Conservation (phyloP, 345 rosid species). For the Dipteronia sinensis region DNA sequence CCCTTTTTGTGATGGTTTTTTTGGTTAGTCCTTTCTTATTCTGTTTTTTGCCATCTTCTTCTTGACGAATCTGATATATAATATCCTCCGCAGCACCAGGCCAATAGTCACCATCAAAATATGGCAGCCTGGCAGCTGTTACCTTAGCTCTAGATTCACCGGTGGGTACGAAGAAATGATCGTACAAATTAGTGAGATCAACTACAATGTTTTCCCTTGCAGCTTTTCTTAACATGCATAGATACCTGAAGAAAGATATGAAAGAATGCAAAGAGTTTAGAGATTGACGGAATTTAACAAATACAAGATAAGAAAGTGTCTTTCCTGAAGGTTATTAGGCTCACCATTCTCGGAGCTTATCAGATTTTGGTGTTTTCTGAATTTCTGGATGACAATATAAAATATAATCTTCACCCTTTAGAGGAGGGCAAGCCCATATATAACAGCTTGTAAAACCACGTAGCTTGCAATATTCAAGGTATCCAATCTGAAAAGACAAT, state of each 20-base stretch:
- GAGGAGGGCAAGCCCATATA: constrained; percentile 99
- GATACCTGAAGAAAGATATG: constrained; percentile 61
- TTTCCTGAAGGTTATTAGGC: constrained; percentile 29
- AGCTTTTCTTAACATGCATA: constrained; percentile 89
- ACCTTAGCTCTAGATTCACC: constrained; percentile 95
- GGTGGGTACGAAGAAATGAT: constrained; percentile 80
- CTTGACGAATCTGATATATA: constrained; percentile 84
- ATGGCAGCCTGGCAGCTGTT: constrained; percentile 97
- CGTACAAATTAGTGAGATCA: constrained; percentile 81
- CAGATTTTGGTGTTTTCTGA: constrained; percentile 99
- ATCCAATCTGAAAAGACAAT: constrained; percentile 75
- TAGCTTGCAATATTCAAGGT: constrained; percentile 95
- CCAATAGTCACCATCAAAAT: constrained; percentile 99
- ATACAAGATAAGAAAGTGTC: neutral
- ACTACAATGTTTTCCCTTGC: constrained; percentile 79
- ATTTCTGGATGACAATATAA: constrained; percentile 99
- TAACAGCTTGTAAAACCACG: constrained; percentile 99
- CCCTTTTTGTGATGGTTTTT: constrained; percentile 92
- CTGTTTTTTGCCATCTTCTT: constrained; percentile 91
- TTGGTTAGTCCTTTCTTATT: constrained; percentile 82
- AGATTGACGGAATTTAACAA: constrained; percentile 17
- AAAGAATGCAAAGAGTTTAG: constrained; percentile 19
- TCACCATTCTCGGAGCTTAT: constrained; percentile 97
- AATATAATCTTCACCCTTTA: constrained; percentile 99
- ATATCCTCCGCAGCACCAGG: constrained; percentile 99